Conservation (phyloP, 257 asterid species). For the Salvia hispanica region DNA sequence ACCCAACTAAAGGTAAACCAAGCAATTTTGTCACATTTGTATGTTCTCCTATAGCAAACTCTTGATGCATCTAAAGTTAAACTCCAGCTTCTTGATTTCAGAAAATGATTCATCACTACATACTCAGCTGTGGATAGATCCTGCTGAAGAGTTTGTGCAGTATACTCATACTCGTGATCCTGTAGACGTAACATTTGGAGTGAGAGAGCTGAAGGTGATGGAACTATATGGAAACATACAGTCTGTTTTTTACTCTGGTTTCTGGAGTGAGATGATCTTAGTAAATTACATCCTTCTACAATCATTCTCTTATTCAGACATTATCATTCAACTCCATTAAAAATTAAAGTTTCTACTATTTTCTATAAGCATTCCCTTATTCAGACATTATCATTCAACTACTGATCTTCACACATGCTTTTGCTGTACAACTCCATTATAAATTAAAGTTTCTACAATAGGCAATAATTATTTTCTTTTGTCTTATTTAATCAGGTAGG, state of each 20-base stretch:
- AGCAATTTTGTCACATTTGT: slow-evolving; percentile 21
- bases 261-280: slow-evolving; percentile 24
- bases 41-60: slow-evolving; percentile 14
- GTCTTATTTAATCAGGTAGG: slow-evolving; percentile 4
- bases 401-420: slow-evolving; percentile 19
- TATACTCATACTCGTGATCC: slow-evolving; percentile 80
- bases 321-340: slow-evolving; percentile 23
- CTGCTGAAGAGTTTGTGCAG: slow-evolving; percentile 89
- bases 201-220: slow-evolving; percentile 88
- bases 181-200: slow-evolving; percentile 92
- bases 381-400: slow-evolving; percentile 13
- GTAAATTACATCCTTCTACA: slow-evolving; percentile 14
- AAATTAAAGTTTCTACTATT: neutral
- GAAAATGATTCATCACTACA: slow-evolving; percentile 89
- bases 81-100: slow-evolving; percentile 40
- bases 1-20: slow-evolving; percentile 83
- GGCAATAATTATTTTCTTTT: neutral
- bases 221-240: slow-evolving; percentile 20
- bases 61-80: slow-evolving; percentile 26
- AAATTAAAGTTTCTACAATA: neutral
- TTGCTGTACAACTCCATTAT: slow-evolving; percentile 22
- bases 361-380: neutral
- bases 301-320: neutral
- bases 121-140: slow-evolving; percentile 98
- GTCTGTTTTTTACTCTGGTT: slow-evolving; percentile 22